Evolutionary conservation across 768 basidiomycete species (phyloP).

Genomic region (Crepidotus variabilis): DNA sequence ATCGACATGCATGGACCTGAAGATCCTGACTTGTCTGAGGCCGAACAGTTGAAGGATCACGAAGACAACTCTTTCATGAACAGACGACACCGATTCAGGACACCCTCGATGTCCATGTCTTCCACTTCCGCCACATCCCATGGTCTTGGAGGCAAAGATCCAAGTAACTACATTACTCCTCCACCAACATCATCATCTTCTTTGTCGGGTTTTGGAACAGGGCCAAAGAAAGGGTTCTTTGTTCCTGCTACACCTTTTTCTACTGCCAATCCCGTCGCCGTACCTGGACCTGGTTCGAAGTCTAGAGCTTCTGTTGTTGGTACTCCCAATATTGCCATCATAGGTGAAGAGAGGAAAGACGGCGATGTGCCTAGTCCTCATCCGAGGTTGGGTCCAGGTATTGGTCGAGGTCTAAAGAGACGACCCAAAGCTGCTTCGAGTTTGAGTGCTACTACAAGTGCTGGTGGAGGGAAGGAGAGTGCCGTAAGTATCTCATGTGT

Average conservation of each 20-base stretch:
- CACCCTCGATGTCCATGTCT: too few species aligned
- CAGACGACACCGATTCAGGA: too few species aligned
- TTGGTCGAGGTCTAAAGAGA: neutral
- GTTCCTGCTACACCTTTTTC: constrained; percentile 15
- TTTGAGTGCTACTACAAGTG: neutral
- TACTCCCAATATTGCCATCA: constrained; percentile 33
- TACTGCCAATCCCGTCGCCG: neutral
- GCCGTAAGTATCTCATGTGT: constrained; percentile 24
- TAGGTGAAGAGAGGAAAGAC: constrained; percentile 38
- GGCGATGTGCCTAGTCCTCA: constrained; percentile 45
- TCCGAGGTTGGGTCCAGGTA: constrained; percentile 29
- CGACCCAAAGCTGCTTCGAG: neutral
- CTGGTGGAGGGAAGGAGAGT: constrained; percentile 12
- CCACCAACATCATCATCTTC: neutral
- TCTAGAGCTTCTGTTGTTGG: constrained; percentile 18
- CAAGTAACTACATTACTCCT: neutral
- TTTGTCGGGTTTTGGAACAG: constrained; percentile 11
- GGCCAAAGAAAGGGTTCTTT: constrained; percentile 39
- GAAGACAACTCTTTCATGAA: too few species aligned
- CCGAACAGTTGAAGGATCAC: too few species aligned
- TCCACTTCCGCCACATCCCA: constrained; percentile 22
- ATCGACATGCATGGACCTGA: neutral
- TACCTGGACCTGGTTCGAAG: constrained; percentile 4
- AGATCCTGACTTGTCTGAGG: too few species aligned
- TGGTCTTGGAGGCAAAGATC: constrained; percentile 19